Evolutionary conservation across 257 asterid genomes (phyloP), one percentile per base, ranked within the genome.

Genomic region (Solanum virginianum): DNA sequence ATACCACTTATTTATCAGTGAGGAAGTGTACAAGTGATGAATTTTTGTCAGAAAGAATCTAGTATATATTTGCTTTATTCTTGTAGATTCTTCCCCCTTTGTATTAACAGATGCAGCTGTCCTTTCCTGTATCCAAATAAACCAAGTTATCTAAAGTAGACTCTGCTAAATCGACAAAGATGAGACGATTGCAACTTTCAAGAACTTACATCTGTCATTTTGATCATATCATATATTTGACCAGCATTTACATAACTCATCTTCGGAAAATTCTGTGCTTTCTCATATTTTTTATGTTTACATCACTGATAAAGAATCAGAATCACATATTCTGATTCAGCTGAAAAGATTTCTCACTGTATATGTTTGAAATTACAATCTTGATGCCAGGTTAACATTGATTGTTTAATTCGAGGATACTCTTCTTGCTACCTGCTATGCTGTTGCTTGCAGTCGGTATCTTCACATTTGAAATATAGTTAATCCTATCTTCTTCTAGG

Each of bases 401-500:
- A 47, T 24, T 49, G 62, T 47, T 49, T 75, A 3, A 49, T 75
- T 75, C 8, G 24, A 51, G 45, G 12, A 26, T 9, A 53, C 51
- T 77, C 63, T 51, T 77, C 63, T 24, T 22, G 63, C 82, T 77
- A 51, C 43, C 41, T 22, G 81, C 24, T 49, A 14, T 49, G 10
- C 2, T 45, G 20, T 45, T 72, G 20, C 2, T 45, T 72, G 80
- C 39, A 12, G 20, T 45, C 0, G 13, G 15, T 49, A 45, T 66
- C 85, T 68, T 83, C 24, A 0, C 85, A 45, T 18, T 65, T 83
- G 29, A 22, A 68, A 53, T 66, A 16, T 26, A n/a, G 14, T 32
- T 83, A 55, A 20, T 11, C 47, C 43, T 6, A 7, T 45, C 70
- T 26, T 60, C 72, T 36, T 29, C 65, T 36, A 95, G 98, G 97